A percentile compares a stretch with the other conserved stretches of the same genome.
Evolutionary conservation across 306 rosid species (phyloP).

Genomic region (Pyrus communis): DNA sequence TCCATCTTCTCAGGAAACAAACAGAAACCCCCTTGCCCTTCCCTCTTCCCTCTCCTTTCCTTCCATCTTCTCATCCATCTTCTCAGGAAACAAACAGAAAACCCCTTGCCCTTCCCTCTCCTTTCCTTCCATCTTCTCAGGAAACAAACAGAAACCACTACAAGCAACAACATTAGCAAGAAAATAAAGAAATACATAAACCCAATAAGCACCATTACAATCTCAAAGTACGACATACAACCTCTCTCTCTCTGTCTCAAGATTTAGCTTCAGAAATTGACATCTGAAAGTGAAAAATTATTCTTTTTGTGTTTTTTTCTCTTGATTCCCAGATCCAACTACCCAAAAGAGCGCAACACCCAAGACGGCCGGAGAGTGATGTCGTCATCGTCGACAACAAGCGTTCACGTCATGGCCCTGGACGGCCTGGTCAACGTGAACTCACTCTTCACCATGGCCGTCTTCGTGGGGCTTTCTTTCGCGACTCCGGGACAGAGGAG

Average conservation of each 20-base stretch:
- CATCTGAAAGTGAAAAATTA: background rate
- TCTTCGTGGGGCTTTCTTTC: conserved; percentile 88
- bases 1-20: background rate
- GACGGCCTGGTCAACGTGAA: conserved; percentile 84
- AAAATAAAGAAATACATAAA: background rate
- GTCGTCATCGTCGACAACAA: conserved; percentile 45
- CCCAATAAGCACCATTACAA: background rate
- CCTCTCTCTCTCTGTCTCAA: background rate
- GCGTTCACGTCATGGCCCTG: conserved; percentile 80
- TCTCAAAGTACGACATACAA: background rate
- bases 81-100: too few relatives aligned
- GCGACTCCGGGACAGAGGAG: conserved; percentile 54
- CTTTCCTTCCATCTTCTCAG: background rate
- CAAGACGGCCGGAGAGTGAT: conserved; percentile 1
- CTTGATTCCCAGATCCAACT: conserved; percentile 36
- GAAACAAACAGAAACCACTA: background rate
- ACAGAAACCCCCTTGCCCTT: too few relatives aligned
- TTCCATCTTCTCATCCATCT: background rate
- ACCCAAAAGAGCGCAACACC: conserved; percentile 38
- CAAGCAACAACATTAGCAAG: background rate
- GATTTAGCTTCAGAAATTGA: background rate
- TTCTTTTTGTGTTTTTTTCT: background rate
- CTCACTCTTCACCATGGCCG: conserved; percentile 89
- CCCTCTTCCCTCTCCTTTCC: background rate
- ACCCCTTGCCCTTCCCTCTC: background rate